phyloP scores from a whole-genome alignment of 2,329 filamentous ascomycete species.

The Acephala macrosclerotiorum region DNA sequence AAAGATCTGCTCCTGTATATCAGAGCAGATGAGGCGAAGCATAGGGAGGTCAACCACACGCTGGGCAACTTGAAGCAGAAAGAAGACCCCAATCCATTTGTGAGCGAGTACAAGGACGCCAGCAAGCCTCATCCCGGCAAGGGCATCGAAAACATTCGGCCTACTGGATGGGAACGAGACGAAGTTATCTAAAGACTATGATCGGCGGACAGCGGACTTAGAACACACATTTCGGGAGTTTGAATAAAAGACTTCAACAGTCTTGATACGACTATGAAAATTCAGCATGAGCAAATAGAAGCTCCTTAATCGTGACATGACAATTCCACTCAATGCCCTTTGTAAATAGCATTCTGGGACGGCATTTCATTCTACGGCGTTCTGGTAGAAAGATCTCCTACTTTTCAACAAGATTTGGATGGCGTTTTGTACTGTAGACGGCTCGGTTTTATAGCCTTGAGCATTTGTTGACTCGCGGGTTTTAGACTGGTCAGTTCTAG shows the following conservation, averaged over 20 bases:
- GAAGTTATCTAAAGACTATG: constrained; percentile 69
- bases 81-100: constrained; percentile 91
- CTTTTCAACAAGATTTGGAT: constrained; percentile 19
- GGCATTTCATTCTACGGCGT: constrained; percentile 15
- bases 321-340: constrained; percentile 15
- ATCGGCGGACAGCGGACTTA: not conserved
- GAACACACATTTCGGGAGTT: not conserved
- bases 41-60: constrained; percentile 95
- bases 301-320: not conserved
- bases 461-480: not conserved
- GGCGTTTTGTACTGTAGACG: not conserved
- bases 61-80: constrained; percentile 87
- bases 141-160: constrained; percentile 66
- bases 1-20: constrained; percentile 87
- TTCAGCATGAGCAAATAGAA: not conserved
- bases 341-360: constrained; percentile 24
- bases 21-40: constrained; percentile 86
- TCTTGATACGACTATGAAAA: not conserved
- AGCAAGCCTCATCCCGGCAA: constrained; percentile 73
- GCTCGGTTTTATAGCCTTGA: not conserved
- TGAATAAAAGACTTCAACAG: not conserved
- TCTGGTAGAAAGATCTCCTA: constrained; percentile 26
- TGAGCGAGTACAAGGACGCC: constrained; percentile 79
- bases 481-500: not conserved
- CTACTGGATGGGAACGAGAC: constrained; percentile 81